A percentile compares a stretch with the other conserved stretches of the same genome.
Conservation (phyloP, 306 rosid genomes). For the Mimosa bimucronata region DNA sequence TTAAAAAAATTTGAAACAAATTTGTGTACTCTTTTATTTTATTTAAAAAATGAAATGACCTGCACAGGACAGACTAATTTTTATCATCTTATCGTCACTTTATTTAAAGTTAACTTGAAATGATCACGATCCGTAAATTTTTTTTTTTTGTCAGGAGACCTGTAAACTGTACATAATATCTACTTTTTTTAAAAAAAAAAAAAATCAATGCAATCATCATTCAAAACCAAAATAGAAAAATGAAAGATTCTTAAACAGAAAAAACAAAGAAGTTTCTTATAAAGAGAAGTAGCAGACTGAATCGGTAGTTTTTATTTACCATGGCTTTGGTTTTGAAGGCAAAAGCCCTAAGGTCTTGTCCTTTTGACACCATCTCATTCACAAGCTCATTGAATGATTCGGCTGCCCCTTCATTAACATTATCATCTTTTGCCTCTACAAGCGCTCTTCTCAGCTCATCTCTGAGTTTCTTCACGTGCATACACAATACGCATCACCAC, state of each 20-base stretch:
- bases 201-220: neutral
- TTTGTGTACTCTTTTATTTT: neutral
- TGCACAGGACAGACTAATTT: neutral
- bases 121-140: neutral
- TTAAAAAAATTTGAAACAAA: neutral
- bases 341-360: conserved; percentile 66
- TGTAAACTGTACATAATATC: neutral
- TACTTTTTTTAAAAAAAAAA: neutral
- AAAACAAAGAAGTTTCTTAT: neutral
- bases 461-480: conserved; percentile 55
- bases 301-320: conserved; percentile 47
- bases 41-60: neutral
- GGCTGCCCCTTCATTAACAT: conserved; percentile 44
- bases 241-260: neutral
- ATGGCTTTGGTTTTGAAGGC: conserved; percentile 84
- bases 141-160: too few species aligned
- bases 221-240: neutral
- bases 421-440: conserved; percentile 57
- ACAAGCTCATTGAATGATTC: conserved; percentile 76
- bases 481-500: conserved; percentile 29
- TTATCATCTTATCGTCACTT: neutral
- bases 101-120: neutral
- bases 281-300: neutral
- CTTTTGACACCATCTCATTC: conserved; percentile 53
- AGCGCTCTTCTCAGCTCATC: conserved; percentile 71